phyloP scores from a whole-genome alignment of 257 asterid species.

The Ehretia macrophylla region DNA sequence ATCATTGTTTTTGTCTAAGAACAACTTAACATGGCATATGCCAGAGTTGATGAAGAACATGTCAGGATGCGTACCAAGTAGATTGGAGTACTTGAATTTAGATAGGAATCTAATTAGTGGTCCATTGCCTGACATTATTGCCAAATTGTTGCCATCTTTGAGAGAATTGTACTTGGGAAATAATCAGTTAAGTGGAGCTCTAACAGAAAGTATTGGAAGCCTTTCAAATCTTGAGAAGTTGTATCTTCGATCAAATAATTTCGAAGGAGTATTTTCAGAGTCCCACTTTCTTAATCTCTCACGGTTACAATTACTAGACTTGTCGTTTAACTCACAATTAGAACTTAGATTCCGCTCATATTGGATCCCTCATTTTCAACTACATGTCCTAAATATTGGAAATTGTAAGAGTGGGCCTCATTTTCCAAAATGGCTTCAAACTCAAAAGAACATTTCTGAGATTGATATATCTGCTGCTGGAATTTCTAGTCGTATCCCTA shows the following conservation, averaged over 20 bases:
- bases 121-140: too few species aligned
- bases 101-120: too few species aligned
- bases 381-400: not conserved
- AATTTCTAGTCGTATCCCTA: conserved; percentile 15
- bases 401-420: conserved; percentile 9
- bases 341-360: not conserved
- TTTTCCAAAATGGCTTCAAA: conserved; percentile 22
- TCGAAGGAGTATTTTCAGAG: not conserved
- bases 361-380: conserved; percentile 15
- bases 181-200: too few species aligned
- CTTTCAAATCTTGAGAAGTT: not conserved
- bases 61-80: too few species aligned
- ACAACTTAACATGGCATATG: too few species aligned
- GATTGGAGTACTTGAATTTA: too few species aligned
- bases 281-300: not conserved
- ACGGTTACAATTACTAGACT: not conserved
- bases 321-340: not conserved
- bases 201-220: not conserved
- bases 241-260: not conserved
- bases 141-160: too few species aligned
- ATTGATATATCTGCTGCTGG: conserved; percentile 15
- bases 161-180: too few species aligned
- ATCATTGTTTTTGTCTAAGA: too few species aligned
- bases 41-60: too few species aligned
- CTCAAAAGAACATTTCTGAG: not conserved